phyloP scores from a whole-genome alignment of 1,284 basidiomycete genomes.

The Termitomyces sp. region DNA sequence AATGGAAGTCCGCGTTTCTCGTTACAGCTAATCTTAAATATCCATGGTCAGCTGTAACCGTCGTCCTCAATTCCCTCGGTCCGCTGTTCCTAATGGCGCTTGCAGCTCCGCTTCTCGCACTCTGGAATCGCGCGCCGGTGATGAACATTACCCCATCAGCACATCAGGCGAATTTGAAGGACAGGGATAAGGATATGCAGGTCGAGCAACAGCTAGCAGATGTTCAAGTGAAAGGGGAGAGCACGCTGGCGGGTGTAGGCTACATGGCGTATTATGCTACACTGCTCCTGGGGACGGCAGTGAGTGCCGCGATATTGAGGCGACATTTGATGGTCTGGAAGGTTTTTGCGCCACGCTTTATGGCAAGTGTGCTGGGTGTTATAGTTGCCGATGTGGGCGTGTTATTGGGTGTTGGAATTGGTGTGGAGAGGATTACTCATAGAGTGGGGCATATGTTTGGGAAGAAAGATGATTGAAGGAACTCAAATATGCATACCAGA shows the following conservation, averaged over 20 bases:
- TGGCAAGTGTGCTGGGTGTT: constrained; percentile 60
- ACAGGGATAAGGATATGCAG: constrained; percentile 2
- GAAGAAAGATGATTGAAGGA: neutral
- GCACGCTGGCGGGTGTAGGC: constrained; percentile 51
- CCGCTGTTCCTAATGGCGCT: constrained; percentile 63
- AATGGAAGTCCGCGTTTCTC: constrained; percentile 94
- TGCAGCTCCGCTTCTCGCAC: constrained; percentile 66
- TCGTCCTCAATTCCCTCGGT: constrained; percentile 79
- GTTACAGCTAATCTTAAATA: constrained; percentile 65
- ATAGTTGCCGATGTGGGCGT: constrained; percentile 53
- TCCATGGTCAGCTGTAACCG: constrained; percentile 75
- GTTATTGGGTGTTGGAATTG: constrained; percentile 42
- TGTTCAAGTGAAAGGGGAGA: constrained; percentile 30
- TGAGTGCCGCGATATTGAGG: constrained; percentile 73
- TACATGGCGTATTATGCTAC: constrained; percentile 67
- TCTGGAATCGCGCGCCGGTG: constrained; percentile 85
- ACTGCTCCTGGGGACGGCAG: constrained; percentile 67
- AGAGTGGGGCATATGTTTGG: constrained; percentile 18
- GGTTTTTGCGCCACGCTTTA: constrained; percentile 93
- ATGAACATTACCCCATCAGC: constrained; percentile 6
- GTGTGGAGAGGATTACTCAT: constrained; percentile 29
- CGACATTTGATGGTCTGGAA: constrained; percentile 99
- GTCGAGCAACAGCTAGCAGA: constrained; percentile 13
- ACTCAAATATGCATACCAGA: neutral
- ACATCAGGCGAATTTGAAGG: neutral